phyloP scores from a whole-genome alignment of 2,329 filamentous ascomycete genomes.

The Tricladium varicosporioides region DNA sequence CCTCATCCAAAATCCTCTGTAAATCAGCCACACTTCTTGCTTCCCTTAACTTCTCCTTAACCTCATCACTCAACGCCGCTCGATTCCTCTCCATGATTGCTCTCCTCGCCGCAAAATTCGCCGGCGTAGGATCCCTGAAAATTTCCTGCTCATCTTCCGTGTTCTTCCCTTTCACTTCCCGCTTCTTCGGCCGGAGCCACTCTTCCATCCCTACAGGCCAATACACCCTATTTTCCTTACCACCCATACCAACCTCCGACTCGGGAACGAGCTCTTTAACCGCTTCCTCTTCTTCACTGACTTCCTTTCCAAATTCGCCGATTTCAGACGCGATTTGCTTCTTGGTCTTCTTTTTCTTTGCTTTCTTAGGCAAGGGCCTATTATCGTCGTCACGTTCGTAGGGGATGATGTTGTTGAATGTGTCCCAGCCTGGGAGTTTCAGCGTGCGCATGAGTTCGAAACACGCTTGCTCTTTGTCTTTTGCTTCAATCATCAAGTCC shows the following conservation, averaged over 20 bases:
- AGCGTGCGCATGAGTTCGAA: slow-evolving; percentile 91
- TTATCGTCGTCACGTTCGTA: slow-evolving; percentile 76
- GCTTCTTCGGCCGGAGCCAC: slow-evolving; percentile 81
- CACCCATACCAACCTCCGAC: slow-evolving; percentile 83
- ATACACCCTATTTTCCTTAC: slow-evolving; percentile 76
- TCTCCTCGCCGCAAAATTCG: slow-evolving; percentile 30
- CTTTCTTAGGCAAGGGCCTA: slow-evolving; percentile 48
- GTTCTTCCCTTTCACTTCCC: slow-evolving; percentile 53
- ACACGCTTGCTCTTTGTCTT: slow-evolving; percentile 95
- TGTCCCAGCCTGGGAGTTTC: slow-evolving; percentile 76
- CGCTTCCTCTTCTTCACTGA: slow-evolving; percentile 37
- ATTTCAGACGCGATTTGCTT: slow-evolving; percentile 39
- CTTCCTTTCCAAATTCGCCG: slow-evolving; percentile 28
- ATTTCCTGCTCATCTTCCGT: slow-evolving; percentile 36
- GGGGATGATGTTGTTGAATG: slow-evolving; percentile 74
- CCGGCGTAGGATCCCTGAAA: slow-evolving; percentile 29
- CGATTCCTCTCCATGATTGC: slow-evolving; percentile 20
- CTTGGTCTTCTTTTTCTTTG: slow-evolving; percentile 40
- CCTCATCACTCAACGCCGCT: slow-evolving; percentile 19
- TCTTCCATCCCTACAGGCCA: slow-evolving; percentile 91
- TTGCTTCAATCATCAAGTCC: slow-evolving; percentile 99
- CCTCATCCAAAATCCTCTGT: slow-evolving; percentile 26
- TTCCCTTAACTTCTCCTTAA: slow-evolving; percentile 22
- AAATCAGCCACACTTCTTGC: slow-evolving; percentile 24
- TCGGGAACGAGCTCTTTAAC: slow-evolving; percentile 41